Evolutionary conservation across 73 alveolate species (phyloP).

Genomic region (Symbiodinium natans): DNA sequence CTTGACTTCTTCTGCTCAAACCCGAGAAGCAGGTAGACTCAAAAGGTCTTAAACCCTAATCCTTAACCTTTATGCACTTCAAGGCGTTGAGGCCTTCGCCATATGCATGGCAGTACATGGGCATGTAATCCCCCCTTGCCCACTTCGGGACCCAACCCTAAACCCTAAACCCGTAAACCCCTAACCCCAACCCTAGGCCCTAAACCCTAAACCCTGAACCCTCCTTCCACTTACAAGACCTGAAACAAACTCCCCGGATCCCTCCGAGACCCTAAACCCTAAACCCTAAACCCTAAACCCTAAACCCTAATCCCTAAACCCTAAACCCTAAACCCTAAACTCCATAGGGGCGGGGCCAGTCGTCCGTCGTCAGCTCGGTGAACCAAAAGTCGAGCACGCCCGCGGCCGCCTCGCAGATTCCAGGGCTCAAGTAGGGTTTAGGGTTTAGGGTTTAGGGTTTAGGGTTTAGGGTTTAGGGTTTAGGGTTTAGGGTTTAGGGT

Average conservation of each 20-base stretch:
- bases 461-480: no score
- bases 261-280: not conserved
- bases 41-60: no score
- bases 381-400: slow-evolving; percentile 52
- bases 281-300: slow-evolving; percentile 6
- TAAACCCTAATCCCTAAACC: not conserved
- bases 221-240: not conserved
- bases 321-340: no score
- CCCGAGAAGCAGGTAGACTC: no score
- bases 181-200: not conserved
- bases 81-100: no score
- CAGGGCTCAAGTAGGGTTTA: not conserved
- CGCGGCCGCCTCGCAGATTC: slow-evolving; percentile 30
- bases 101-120: no score
- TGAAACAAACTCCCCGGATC: no score
- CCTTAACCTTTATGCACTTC: no score
- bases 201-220: not conserved
- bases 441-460: not conserved
- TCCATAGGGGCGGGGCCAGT: not conserved
- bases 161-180: not conserved
- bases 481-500: no score
- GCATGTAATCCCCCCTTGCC: no score
- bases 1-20: not conserved
- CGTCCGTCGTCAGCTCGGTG: slow-evolving; percentile 64
- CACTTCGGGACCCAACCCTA: no score